A percentile compares a stretch with the other conserved stretches of the same genome.
phyloP scores from a whole-genome alignment of 129 eudicot genomes.

The Flaveria brownii region DNA sequence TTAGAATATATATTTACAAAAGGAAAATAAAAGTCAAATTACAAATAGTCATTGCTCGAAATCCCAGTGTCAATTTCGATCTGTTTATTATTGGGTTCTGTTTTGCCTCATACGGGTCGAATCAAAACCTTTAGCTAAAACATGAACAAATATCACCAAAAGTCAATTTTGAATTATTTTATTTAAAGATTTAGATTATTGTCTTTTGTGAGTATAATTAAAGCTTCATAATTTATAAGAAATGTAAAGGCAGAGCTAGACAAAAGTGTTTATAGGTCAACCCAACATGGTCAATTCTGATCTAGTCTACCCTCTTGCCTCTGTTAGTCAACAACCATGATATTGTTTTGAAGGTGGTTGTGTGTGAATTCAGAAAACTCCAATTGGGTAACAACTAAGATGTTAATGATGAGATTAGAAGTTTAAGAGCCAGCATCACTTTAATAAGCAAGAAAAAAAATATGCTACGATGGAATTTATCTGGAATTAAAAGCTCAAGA shows the following conservation, averaged over 20 bases:
- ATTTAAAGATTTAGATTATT: background rate
- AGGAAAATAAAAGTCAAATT: background rate
- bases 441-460: background rate
- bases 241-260: background rate
- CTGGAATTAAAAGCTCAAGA: constrained; percentile 2
- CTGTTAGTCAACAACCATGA: background rate
- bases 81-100: background rate
- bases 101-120: background rate
- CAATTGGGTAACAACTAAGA: background rate
- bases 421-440: background rate
- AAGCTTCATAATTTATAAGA: background rate
- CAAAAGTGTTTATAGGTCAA: background rate
- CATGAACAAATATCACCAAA: background rate
- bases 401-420: background rate
- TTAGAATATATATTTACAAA: background rate
- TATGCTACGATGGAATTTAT: background rate
- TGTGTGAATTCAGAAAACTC: background rate
- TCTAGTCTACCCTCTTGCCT: no score
- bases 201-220: background rate
- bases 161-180: background rate
- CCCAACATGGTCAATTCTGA: background rate
- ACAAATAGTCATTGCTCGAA: no score
- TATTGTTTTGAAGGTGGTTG: background rate
- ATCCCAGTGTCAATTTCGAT: no score
- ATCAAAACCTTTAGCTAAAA: background rate